Evolutionary conservation across 192 early-diverging fungal genomes (phyloP).

Genomic region (Backusella australiensis): DNA sequence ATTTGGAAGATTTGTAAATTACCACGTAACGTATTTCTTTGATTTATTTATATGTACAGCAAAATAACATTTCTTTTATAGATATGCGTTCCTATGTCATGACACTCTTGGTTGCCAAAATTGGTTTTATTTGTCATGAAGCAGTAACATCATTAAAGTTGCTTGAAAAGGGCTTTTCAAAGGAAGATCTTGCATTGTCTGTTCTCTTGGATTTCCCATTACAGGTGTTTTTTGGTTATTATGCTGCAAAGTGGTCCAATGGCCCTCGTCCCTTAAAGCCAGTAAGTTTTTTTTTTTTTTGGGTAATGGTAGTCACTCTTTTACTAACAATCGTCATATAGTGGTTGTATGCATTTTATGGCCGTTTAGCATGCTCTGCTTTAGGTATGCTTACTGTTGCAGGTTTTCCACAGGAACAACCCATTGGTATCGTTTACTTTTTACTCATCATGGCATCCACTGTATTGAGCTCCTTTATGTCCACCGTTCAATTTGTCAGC

Average conservation of each 20-base stretch:
- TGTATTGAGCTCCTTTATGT: slow-evolving; percentile 83
- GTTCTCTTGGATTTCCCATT: slow-evolving; percentile 96
- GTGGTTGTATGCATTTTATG: slow-evolving; percentile 91
- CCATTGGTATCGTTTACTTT: slow-evolving; percentile 69
- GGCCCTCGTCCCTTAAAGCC: slow-evolving; percentile 82
- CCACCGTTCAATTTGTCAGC: slow-evolving; percentile 95
- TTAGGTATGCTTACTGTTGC: slow-evolving; percentile 84
- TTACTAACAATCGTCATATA: slow-evolving; percentile 29
- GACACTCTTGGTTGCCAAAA: slow-evolving; percentile 83
- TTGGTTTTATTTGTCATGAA: slow-evolving; percentile 96
- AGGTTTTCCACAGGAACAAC: slow-evolving; percentile 68
- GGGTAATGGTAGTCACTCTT: neutral
- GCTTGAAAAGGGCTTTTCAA: slow-evolving; percentile 90
- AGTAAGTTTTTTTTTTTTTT: slow-evolving; percentile 37
- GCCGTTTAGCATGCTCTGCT: slow-evolving; percentile 74
- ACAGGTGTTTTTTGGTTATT: slow-evolving; percentile 97
- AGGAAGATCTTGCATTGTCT: slow-evolving; percentile 91
- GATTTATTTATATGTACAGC: neutral
- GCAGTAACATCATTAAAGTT: slow-evolving; percentile 92
- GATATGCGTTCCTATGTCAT: slow-evolving; percentile 86
- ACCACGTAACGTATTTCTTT: slow-evolving; percentile 52
- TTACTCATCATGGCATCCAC: slow-evolving; percentile 73
- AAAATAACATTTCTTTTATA: slow-evolving; percentile 3
- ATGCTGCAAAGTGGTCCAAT: slow-evolving; percentile 93
- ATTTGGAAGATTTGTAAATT: slow-evolving; percentile 86